phyloP scores from a whole-genome alignment of 257 asterid genomes.

The Buddleja alternifolia region DNA sequence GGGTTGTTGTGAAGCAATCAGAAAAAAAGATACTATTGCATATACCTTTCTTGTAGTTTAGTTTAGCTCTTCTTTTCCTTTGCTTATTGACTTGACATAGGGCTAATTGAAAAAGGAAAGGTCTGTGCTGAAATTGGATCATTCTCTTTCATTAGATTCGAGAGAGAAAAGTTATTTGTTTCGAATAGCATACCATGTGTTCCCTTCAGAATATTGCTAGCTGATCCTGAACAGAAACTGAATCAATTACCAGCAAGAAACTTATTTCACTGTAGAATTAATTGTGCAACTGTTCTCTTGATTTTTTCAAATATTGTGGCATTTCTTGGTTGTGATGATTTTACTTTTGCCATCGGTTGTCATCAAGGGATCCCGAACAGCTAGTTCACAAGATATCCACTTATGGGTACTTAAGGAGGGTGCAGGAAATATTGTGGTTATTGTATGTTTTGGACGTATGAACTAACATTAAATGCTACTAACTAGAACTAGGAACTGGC shows the following conservation, averaged over 20 bases:
- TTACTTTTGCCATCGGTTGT: slow-evolving; percentile 1
- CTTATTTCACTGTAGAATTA: background rate
- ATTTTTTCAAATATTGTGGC: background rate
- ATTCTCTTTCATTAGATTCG: background rate
- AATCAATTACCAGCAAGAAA: background rate
- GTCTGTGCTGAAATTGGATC: background rate
- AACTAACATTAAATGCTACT: background rate
- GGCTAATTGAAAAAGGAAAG: background rate
- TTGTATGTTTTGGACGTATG: background rate
- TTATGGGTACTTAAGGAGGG: slow-evolving; percentile 3
- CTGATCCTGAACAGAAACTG: background rate
- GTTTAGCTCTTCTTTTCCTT: too few species aligned
- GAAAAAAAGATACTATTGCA: too few species aligned
- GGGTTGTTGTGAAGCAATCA: background rate
- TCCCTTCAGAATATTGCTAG: background rate
- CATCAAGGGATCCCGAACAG: background rate
- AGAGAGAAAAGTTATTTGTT: background rate
- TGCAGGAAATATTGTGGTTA: background rate
- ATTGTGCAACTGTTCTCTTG: background rate
- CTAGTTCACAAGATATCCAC: background rate
- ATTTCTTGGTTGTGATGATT: background rate
- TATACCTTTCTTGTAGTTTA: too few species aligned
- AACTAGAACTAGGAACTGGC: background rate
- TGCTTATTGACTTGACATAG: slow-evolving; percentile 4
- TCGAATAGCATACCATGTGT: background rate